These are phyloP conservation scores for Cercospora sp. DNA, from an alignment of 2,329 filamentous ascomycete species.

Conservation along the genomic window DNA sequence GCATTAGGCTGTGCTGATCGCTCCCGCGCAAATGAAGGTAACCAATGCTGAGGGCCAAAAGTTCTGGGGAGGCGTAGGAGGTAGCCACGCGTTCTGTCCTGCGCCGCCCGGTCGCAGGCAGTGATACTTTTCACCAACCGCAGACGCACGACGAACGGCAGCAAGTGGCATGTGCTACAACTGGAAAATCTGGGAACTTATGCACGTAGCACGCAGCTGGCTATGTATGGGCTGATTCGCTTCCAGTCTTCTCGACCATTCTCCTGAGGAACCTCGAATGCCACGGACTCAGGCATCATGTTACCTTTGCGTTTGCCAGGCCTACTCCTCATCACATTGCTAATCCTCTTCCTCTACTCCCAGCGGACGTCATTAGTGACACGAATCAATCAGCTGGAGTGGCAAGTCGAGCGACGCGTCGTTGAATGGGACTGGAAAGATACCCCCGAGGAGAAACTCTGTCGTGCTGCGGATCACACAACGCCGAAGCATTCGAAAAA, in stretches of 20 bases:
- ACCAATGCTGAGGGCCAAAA: not conserved
- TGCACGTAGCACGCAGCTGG: not conserved
- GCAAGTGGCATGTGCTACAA: not conserved
- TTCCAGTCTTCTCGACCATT: not conserved
- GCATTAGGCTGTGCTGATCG: too few relatives aligned
- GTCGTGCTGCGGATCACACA: conserved; percentile 5
- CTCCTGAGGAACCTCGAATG: not conserved
- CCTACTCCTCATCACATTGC: not conserved
- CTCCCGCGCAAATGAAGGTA: too few relatives aligned
- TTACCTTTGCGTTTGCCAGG: not conserved
- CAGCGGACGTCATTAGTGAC: not conserved
- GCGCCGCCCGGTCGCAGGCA: not conserved
- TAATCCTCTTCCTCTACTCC: not conserved
- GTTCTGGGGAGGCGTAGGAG: not conserved
- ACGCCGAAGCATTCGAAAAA: not conserved
- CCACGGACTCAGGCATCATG: not conserved
- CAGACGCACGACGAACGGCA: not conserved
- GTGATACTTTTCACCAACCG: not conserved
- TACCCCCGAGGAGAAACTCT: conserved; percentile 14
- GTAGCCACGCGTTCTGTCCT: not conserved
- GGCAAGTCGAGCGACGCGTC: not conserved
- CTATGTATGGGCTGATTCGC: not conserved
- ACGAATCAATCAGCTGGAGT: not conserved
- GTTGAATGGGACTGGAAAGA: not conserved
- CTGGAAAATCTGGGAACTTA: not conserved